Percentiles rank a stretch among this genome's conserved stretches.
Conservation (phyloP, 2,329 filamentous ascomycete genomes). For the Meredithiella fracta region DNA sequence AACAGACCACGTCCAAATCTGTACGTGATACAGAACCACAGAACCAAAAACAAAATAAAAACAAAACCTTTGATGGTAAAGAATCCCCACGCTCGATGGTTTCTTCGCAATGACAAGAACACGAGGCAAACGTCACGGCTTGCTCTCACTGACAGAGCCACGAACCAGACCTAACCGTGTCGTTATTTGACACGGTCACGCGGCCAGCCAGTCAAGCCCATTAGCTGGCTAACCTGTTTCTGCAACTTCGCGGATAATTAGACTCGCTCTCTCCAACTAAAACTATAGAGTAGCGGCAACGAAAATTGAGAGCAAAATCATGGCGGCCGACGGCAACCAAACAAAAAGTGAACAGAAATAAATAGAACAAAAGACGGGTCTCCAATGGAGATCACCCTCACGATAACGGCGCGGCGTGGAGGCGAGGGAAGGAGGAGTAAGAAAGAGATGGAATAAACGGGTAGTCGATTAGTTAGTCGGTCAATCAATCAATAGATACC, state of each 20-base stretch:
- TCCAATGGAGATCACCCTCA: background rate
- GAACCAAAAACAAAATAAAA: background rate
- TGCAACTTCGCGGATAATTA: background rate
- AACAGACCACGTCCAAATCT: background rate
- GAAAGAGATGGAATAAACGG: too few species aligned
- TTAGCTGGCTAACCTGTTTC: background rate
- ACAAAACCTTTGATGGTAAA: background rate
- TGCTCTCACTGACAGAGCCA: too few species aligned
- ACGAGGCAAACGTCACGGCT: too few species aligned
- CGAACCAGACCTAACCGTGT: too few species aligned
- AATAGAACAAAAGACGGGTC: background rate
- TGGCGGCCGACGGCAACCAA: conserved; percentile 1
- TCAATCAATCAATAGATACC: too few species aligned
- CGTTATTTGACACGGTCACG: too few species aligned
- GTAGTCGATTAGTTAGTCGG: too few species aligned
- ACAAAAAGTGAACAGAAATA: background rate
- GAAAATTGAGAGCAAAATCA: conserved; percentile 7
- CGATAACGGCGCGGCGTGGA: too few species aligned
- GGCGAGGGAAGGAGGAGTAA: too few species aligned
- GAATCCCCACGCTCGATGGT: too few species aligned
- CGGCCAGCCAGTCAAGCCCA: background rate
- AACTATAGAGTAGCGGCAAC: conserved; percentile 10
- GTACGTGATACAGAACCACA: background rate
- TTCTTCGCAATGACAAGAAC: too few species aligned
- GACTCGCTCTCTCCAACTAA: conserved; percentile 9